Base-by-base conservation (phyloP, 257 asterid genomes). In the Linderniella brevidens region DNA sequence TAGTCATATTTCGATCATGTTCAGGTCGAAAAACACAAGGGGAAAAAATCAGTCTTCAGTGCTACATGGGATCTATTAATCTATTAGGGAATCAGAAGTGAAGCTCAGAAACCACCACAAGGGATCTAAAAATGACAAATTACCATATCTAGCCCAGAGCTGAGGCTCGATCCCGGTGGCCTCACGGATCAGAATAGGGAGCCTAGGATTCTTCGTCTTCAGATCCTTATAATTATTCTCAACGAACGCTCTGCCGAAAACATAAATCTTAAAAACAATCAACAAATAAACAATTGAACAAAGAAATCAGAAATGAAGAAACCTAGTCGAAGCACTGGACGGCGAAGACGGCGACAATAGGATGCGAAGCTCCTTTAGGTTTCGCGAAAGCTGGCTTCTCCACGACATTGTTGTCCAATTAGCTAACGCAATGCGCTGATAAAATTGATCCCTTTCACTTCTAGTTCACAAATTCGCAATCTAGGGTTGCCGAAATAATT, bases 91-190 rank as follows among this genome's bases (percentile, higher is more conserved):
- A 43, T 16, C 46, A 19, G 25, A 41, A 20, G 11, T 9, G 36
- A 37, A 46, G 19, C 12, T 38, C 35, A 12, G 12, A 45, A 46
- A 52, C 39, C 32, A 13, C 15, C 54, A 61, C 54, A 58, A 25
- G 13, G 11, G 50, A 15, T 15, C 50, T 17, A 39, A 46, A 55
- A 39, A 16, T 0, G 32, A 41, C 8, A 48, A 40, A 35, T 52
- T 72, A 86, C 96, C 96, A 54, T 63, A 82, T 86, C 96, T 76
- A 17, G 93, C 96, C 96, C 96, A 86, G 16, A 86, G 92, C 71
- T 82, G 96, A 55, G 96, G 96, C 61, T 82, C 92, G 54, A 69
- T 67, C 42, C 80, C 79, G 15, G 68, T 49, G 32, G 86, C 88
- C 67, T 86, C 93, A 39, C 94, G 96, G 71, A 86, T 79, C 72